Percentiles rank a stretch among this genome's conserved stretches.
phyloP scores from a whole-genome alignment of 2,329 filamentous ascomycete species.

The Claviceps paspali region DNA sequence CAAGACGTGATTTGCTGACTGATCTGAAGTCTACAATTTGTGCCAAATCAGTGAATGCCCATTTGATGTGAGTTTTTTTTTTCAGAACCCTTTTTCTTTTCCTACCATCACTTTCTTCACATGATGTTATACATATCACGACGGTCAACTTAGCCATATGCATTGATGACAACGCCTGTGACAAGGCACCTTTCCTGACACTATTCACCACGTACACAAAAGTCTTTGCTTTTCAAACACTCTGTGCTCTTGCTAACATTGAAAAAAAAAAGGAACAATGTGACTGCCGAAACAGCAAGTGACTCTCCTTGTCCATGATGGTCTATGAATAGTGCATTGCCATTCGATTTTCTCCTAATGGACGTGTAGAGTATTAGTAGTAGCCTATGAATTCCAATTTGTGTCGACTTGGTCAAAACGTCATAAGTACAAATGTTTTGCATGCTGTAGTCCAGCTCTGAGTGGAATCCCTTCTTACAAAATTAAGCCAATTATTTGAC shows the following conservation, averaged over 20 bases:
- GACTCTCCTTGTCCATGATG: not conserved
- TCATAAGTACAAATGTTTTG: too few species aligned
- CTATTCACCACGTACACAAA: not conserved
- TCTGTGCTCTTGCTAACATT: slow-evolving; percentile 3
- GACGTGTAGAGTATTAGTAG: too few species aligned
- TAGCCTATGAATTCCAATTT: too few species aligned
- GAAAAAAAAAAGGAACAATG: not conserved
- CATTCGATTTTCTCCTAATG: too few species aligned
- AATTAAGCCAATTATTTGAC: too few species aligned
- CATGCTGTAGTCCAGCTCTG: too few species aligned
- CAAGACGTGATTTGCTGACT: slow-evolving; percentile 2
- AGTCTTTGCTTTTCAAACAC: not conserved
- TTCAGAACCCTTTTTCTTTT: not conserved
- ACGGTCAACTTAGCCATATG: slow-evolving; percentile 34
- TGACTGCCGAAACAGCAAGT: not conserved
- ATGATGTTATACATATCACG: slow-evolving; percentile 31
- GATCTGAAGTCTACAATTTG: not conserved
- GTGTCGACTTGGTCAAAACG: too few species aligned
- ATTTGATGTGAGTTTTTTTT: slow-evolving; percentile 15
- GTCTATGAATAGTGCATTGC: not conserved
- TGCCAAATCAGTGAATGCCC: not conserved
- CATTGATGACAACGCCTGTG: slow-evolving; percentile 31
- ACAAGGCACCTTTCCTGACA: slow-evolving; percentile 25
- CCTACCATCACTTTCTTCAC: slow-evolving; percentile 6
- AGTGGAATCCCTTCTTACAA: too few species aligned